Evolutionary conservation across 805 yeast genomes (phyloP).

Genomic region (Candida xiaguanensis): DNA sequence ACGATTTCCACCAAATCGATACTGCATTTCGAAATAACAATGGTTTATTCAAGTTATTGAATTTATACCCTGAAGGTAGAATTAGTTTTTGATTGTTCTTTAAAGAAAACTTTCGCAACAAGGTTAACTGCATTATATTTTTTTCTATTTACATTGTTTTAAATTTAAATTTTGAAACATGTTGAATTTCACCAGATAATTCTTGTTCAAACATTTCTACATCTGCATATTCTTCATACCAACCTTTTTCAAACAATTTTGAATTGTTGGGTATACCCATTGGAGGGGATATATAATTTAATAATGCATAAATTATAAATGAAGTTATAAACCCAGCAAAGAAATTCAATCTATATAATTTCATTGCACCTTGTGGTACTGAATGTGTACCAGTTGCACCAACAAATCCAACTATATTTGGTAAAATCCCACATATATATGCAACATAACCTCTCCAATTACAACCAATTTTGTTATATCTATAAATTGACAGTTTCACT

Average conservation of each 20-base stretch:
- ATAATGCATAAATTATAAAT: conserved; percentile 47
- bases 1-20: conserved; percentile 23
- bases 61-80: conserved; percentile 16
- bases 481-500: conserved; percentile 41
- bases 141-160: background rate
- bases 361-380: conserved; percentile 76
- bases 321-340: conserved; percentile 70
- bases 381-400: conserved; percentile 66
- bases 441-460: conserved; percentile 86
- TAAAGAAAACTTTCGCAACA: conserved; percentile 1
- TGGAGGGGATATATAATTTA: conserved; percentile 52
- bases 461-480: conserved; percentile 58
- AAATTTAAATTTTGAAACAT: conserved; percentile 8
- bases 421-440: conserved; percentile 73
- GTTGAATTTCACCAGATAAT: conserved; percentile 24
- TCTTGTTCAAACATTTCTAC: conserved; percentile 59
- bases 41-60: conserved; percentile 9
- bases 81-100: conserved; percentile 7
- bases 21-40: conserved; percentile 14
- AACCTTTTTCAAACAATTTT: conserved; percentile 47
- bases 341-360: conserved; percentile 70
- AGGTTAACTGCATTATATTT: background rate
- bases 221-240: conserved; percentile 61
- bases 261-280: conserved; percentile 26
- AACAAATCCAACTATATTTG: conserved; percentile 84